Conservation (phyloP, 768 basidiomycete species). For the Hypholoma sublateritium region DNA sequence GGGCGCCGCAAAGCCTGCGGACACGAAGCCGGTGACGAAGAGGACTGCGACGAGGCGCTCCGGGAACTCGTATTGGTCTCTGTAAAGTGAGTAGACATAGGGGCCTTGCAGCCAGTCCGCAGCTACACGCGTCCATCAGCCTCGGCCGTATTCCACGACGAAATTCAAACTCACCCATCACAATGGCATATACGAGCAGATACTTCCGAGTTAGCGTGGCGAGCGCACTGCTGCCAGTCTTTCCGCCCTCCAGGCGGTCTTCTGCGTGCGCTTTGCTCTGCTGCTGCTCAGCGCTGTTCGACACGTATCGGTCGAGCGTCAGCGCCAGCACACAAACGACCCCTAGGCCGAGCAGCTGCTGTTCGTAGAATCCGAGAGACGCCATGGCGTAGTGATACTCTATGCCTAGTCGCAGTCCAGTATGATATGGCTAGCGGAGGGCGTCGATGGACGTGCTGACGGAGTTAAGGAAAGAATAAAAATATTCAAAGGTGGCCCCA, state of each 20-base stretch:
- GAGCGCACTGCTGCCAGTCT: conserved; percentile 7
- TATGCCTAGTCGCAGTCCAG: too few species aligned
- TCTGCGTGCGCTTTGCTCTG: conserved; percentile 14
- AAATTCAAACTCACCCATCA: conserved; percentile 56
- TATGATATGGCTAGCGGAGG: too few species aligned
- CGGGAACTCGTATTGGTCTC: conserved; percentile 62
- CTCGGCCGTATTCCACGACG: neutral
- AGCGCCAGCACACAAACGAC: conserved; percentile 21
- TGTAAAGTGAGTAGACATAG: conserved; percentile 74
- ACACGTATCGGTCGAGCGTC: conserved; percentile 20
- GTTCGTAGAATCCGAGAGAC: conserved; percentile 26
- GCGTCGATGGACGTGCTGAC: too few species aligned
- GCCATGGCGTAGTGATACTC: neutral
- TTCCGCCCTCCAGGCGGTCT: conserved; percentile 21
- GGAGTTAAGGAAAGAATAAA: too few species aligned
- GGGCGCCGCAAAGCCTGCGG: conserved; percentile 69
- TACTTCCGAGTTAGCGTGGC: conserved; percentile 43
- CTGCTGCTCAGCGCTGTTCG: conserved; percentile 6
- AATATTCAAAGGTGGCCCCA: too few species aligned
- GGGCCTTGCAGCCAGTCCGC: conserved; percentile 84
- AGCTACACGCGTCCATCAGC: conserved; percentile 33
- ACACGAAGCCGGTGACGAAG: conserved; percentile 77
- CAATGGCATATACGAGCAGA: conserved; percentile 66
- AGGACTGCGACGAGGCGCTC: conserved; percentile 67
- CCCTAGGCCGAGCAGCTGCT: conserved; percentile 21